phyloP scores from a whole-genome alignment of 768 basidiomycete species.

The Glaciozyma martinii region DNA sequence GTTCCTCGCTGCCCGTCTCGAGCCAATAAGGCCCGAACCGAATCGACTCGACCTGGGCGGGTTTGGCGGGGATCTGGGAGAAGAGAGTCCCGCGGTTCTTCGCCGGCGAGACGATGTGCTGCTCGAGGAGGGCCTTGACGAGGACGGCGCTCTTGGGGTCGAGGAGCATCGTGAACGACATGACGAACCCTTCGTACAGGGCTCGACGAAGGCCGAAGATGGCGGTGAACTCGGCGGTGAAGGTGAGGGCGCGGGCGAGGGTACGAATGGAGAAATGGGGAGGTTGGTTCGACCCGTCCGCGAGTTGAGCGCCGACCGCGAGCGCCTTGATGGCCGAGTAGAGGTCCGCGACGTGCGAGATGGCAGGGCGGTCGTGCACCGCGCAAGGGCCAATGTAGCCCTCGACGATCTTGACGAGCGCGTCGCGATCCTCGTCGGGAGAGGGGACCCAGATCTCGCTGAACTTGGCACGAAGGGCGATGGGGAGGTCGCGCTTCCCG shows the following conservation, averaged over 20 bases:
- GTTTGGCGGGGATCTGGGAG: constrained; percentile 42
- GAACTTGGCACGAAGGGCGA: constrained; percentile 79
- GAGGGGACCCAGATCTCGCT: constrained; percentile 93
- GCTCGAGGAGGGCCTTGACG: constrained; percentile 61
- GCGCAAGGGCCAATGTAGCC: constrained; percentile 81
- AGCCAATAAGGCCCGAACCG: constrained; percentile 90
- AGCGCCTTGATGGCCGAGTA: constrained; percentile 71
- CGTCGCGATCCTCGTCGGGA: constrained; percentile 84
- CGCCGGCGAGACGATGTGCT: constrained; percentile 67
- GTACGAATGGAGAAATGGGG: constrained; percentile 98
- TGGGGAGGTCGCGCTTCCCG: constrained; percentile 92
- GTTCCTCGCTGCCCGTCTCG: constrained; percentile 58
- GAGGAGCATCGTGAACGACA: constrained; percentile 96
- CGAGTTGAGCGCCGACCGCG: constrained; percentile 63
- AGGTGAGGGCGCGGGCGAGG: constrained; percentile 76
- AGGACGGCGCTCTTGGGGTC: constrained; percentile 59
- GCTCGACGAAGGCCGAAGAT: constrained; percentile 72
- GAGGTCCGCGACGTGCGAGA: constrained; percentile 87
- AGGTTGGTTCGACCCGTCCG: constrained; percentile 83
- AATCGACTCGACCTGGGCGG: constrained; percentile 39
- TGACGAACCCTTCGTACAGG: constrained; percentile 91
- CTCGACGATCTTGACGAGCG: constrained; percentile 70
- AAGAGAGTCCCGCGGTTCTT: constrained; percentile 70
- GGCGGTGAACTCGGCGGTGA: constrained; percentile 70
- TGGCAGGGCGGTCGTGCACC: constrained; percentile 71